phyloP scores from a whole-genome alignment of 495 filamentous ascomycete species.

The Tetracladium setigerum region DNA sequence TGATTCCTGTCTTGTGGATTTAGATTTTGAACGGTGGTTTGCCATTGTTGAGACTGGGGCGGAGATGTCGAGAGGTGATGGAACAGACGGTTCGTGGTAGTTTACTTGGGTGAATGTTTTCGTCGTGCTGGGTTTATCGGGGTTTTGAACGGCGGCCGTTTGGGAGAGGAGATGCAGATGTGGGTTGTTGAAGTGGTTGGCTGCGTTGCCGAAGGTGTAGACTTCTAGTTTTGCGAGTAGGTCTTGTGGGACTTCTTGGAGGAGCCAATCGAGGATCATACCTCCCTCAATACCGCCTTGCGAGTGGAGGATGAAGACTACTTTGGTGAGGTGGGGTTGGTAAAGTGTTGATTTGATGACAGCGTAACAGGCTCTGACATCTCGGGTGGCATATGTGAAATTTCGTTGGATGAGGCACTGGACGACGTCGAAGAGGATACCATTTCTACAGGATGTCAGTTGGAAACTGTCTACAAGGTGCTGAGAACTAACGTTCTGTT shows the following conservation, averaged over 20 bases:
- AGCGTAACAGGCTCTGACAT: slow-evolving; percentile 50
- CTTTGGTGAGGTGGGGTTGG: slow-evolving; percentile 53
- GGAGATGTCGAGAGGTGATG: too few species aligned
- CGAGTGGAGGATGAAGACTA: slow-evolving; percentile 72
- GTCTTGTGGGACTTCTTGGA: slow-evolving; percentile 64
- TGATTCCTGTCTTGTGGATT: not conserved
- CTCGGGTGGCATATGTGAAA: slow-evolving; percentile 63
- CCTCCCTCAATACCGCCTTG: slow-evolving; percentile 76
- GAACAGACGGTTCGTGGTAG: slow-evolving; percentile 11
- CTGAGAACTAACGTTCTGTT: slow-evolving; percentile 52
- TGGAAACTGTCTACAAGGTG: not conserved
- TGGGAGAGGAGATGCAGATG: slow-evolving; percentile 33
- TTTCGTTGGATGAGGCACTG: slow-evolving; percentile 73
- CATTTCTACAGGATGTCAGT: slow-evolving; percentile 25
- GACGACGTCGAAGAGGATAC: slow-evolving; percentile 66
- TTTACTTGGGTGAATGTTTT: slow-evolving; percentile 16
- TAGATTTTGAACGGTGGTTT: slow-evolving; percentile 1
- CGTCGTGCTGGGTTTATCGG: slow-evolving; percentile 5
- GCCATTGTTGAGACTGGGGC: not conserved
- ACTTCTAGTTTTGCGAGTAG: slow-evolving; percentile 65
- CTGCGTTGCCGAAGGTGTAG: slow-evolving; percentile 79
- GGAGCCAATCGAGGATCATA: slow-evolving; percentile 70
- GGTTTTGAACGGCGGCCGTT: slow-evolving; percentile 9
- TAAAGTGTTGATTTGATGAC: slow-evolving; percentile 53
- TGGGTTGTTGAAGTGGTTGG: slow-evolving; percentile 87